Evolutionary conservation across 2,329 filamentous ascomycete genomes (phyloP).

Genomic region (Exophiala bonariae): DNA sequence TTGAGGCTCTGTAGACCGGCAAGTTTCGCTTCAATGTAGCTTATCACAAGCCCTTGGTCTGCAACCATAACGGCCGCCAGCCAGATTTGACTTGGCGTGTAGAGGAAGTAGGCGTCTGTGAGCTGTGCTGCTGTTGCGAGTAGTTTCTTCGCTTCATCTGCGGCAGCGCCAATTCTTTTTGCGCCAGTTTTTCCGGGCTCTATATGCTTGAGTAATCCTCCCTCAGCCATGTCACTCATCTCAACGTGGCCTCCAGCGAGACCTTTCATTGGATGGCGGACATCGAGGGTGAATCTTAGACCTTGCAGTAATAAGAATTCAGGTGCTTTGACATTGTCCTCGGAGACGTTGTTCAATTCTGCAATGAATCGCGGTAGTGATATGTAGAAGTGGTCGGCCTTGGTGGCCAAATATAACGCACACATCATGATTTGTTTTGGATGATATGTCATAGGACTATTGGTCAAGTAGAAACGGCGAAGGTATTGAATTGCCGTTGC

Average conservation of each 20-base stretch:
- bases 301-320: conserved; percentile 93
- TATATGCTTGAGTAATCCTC: conserved; percentile 36
- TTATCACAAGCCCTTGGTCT: conserved; percentile 55
- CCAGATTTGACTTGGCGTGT: conserved; percentile 91
- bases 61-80: conserved; percentile 75
- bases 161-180: conserved; percentile 61
- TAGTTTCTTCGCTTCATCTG: conserved; percentile 69
- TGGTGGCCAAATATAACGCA: conserved; percentile 88
- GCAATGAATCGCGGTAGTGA: conserved; percentile 66
- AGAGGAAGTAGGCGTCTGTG: conserved; percentile 96
- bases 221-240: conserved; percentile 64
- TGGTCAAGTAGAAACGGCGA: conserved; percentile 91
- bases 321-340: conserved; percentile 82
- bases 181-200: conserved; percentile 16
- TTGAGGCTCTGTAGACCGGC: conserved; percentile 22
- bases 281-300: conserved; percentile 88
- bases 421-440: conserved; percentile 87
- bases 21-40: conserved; percentile 48
- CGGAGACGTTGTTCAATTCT: conserved; percentile 68
- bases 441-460: conserved; percentile 94
- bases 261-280: conserved; percentile 84
- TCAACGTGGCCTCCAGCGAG: conserved; percentile 87
- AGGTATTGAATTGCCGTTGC: conserved; percentile 87
- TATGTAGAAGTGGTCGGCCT: conserved; percentile 83
- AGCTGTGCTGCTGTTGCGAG: conserved; percentile 79